A percentile compares a stretch with the other conserved stretches of the same genome.
Conservation (phyloP, 2,329 filamentous ascomycete species). For the Aureobasidium zeae region DNA sequence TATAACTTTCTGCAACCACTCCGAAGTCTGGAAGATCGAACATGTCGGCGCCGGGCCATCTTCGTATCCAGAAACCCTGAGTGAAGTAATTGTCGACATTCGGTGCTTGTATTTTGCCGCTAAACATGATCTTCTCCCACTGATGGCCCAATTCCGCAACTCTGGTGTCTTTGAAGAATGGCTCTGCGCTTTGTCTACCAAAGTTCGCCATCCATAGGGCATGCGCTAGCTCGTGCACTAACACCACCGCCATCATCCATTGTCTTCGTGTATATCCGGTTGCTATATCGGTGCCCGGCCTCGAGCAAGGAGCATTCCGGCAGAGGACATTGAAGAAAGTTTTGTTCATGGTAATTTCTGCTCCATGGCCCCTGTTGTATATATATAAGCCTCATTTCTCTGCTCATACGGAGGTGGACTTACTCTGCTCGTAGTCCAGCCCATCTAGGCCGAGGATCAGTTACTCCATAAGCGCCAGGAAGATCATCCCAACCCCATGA, state of each 20-base stretch:
- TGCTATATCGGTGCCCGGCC: background rate
- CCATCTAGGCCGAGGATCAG: too few relatives aligned
- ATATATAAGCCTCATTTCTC: too few relatives aligned
- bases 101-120: background rate
- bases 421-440: too few relatives aligned
- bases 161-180: slow-evolving; percentile 1
- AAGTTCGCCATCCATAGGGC: background rate
- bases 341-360: too few relatives aligned
- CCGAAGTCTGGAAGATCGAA: background rate
- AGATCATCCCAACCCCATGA: too few relatives aligned
- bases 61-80: background rate
- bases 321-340: too few relatives aligned
- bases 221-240: background rate
- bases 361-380: too few relatives aligned
- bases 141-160: background rate
- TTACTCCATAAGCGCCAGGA: too few relatives aligned
- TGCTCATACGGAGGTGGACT: too few relatives aligned
- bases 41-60: background rate
- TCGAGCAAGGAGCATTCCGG: too few relatives aligned
- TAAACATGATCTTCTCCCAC: background rate
- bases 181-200: background rate
- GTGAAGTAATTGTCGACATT: background rate
- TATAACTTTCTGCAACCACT: too few relatives aligned
- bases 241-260: background rate
- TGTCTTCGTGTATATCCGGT: background rate